Percentiles rank a stretch among this genome's conserved stretches.
These are phyloP conservation scores for Phytophthora rubi DNA, from an alignment of 352 stramenopile genomes.

Conservation along the genomic window DNA sequence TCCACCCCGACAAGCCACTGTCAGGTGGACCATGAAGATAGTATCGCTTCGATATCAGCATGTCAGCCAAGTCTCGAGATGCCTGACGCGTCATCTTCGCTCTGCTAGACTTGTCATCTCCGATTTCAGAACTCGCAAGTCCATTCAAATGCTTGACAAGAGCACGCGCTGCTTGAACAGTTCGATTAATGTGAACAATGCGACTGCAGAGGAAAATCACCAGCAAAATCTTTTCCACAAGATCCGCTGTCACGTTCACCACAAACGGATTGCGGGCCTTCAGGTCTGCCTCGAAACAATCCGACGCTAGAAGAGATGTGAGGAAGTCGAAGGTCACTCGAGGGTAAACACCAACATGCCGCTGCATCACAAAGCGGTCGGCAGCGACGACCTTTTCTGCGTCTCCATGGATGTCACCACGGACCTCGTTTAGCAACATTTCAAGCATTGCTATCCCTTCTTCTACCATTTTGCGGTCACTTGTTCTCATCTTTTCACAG, in stretches of 20 bases:
- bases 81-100: conserved; percentile 80
- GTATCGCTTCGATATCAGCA: conserved; percentile 78
- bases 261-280: conserved; percentile 75
- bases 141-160: conserved; percentile 32
- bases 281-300: conserved; percentile 66
- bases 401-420: conserved; percentile 33
- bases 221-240: conserved; percentile 60
- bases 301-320: conserved; percentile 71
- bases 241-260: conserved; percentile 26
- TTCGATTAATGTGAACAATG: conserved; percentile 87
- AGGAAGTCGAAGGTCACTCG: conserved; percentile 81
- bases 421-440: conserved; percentile 55
- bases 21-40: conserved; percentile 47
- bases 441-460: conserved; percentile 64
- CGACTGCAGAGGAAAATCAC: conserved; percentile 81
- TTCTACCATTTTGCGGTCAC: conserved; percentile 63
- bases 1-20: conserved; percentile 50
- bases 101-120: conserved; percentile 34
- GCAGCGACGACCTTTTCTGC: conserved; percentile 24
- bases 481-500: conserved; percentile 54
- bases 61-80: conserved; percentile 82
- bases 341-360: conserved; percentile 65
- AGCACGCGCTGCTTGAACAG: conserved; percentile 56
- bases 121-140: conserved; percentile 8
- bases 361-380: conserved; percentile 65